Percentiles rank a stretch among this genome's conserved stretches.
These are phyloP conservation scores for Escovopsis sp. DNA, from an alignment of 2,329 filamentous ascomycete genomes.

Conservation along the genomic window DNA sequence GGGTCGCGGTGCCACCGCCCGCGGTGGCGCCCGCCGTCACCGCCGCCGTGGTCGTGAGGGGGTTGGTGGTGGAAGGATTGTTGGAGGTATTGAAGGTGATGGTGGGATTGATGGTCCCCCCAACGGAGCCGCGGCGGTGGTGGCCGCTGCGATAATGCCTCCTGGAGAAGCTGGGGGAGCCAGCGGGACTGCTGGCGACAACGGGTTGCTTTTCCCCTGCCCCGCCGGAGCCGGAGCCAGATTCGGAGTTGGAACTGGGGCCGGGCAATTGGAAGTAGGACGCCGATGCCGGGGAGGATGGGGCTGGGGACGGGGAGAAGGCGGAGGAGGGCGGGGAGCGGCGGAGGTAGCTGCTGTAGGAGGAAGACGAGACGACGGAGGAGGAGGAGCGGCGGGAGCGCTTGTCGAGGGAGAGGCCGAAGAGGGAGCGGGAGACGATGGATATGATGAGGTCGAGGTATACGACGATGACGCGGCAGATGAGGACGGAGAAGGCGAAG, in stretches of 20 bases:
- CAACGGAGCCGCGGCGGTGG: constrained; percentile 19
- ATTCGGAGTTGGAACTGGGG: too few species aligned
- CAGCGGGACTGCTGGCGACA: constrained; percentile 6
- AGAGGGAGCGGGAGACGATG: constrained; percentile 39
- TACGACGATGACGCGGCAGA: constrained; percentile 43
- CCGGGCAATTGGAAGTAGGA: not conserved
- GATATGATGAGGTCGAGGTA: constrained; percentile 48
- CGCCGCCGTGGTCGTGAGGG: too few species aligned
- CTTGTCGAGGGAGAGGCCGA: constrained; percentile 17
- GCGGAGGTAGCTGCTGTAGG: constrained; percentile 7
- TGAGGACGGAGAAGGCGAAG: constrained; percentile 44
- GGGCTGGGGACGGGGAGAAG: constrained; percentile 4
- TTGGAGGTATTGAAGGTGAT: too few species aligned
- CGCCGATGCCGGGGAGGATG: not conserved
- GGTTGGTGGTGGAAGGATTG: too few species aligned
- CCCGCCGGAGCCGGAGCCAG: too few species aligned
- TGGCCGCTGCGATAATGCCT: constrained; percentile 17
- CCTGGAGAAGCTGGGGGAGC: constrained; percentile 6
- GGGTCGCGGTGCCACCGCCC: constrained; percentile 18
- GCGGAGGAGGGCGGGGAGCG: constrained; percentile 5
- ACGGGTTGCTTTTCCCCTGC: too few species aligned
- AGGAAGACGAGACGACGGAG: constrained; percentile 9
- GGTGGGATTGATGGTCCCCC: too few species aligned
- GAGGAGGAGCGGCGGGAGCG: constrained; percentile 10
- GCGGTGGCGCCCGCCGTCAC: too few species aligned